Conservation (phyloP, 345 rosid genomes). For the Sonneratia caseolaris region DNA sequence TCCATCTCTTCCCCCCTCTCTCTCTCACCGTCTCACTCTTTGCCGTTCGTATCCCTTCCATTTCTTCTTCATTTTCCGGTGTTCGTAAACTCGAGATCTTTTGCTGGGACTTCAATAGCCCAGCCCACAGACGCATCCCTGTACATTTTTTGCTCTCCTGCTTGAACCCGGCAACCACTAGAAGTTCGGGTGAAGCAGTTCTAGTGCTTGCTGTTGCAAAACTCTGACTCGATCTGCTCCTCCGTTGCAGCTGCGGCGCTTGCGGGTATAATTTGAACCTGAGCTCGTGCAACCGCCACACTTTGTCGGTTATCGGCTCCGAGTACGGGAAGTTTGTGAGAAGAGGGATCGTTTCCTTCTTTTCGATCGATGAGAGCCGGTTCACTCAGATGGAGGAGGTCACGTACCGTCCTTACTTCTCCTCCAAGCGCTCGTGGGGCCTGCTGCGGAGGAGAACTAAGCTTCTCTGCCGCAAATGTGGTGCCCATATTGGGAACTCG, state of each 20-base stretch:
- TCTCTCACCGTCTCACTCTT: not conserved
- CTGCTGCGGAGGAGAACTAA: slow-evolving; percentile 57
- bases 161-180: not conserved
- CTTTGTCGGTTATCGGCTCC: slow-evolving; percentile 11
- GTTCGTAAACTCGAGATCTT: too few relatives aligned
- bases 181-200: not conserved
- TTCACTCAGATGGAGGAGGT: slow-evolving; percentile 15
- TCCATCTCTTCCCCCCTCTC: not conserved
- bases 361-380: slow-evolving; percentile 20
- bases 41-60: too few relatives aligned
- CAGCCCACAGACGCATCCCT: too few relatives aligned
- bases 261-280: slow-evolving; percentile 20
- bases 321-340: slow-evolving; percentile 17
- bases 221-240: not conserved
- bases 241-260: slow-evolving; percentile 16
- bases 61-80: too few relatives aligned
- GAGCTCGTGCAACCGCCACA: slow-evolving; percentile 19
- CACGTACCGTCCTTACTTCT: slow-evolving; percentile 9
- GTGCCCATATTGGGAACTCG: slow-evolving; percentile 52
- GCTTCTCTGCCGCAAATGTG: slow-evolving; percentile 84
- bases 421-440: slow-evolving; percentile 42
- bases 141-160: too few relatives aligned
- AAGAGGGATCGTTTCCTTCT: slow-evolving; percentile 18
- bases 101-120: too few relatives aligned
- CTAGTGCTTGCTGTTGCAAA: not conserved